Base-by-base conservation (phyloP, 306 rosid species). In the Pueraria montana region DNA sequence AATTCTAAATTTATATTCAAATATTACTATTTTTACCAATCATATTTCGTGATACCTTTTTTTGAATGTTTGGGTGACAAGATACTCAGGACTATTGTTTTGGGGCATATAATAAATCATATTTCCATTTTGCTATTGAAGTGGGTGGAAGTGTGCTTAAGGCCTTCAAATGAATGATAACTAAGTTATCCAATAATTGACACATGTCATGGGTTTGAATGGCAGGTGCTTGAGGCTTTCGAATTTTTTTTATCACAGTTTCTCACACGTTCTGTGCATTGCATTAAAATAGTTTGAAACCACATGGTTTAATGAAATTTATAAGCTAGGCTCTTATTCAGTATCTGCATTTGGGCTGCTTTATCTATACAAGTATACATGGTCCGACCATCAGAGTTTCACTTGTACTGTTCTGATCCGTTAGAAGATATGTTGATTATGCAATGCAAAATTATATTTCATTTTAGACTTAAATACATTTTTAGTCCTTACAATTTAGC, bases 241-340 rank as follows among this genome's bases (percentile, higher is more conserved):
- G 80, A 76, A 79, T 71, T 58, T 79, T 59, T 79, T 67, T 52
- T 23, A 65, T 83, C 84, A 66, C 24, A 65, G 68, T 76, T 76
- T 32, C 23, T 32, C 24, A 64, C 14, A 56, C 75, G 23, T 30
- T 55, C 40, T 56, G 10, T 53, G 65, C 56, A 18, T 72, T 78
- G 71, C 43, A 69, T 83, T 67, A 69, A 80, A 56, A 77, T 63
- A 56, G 70, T 78, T 62, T 66, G 62, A 74, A 74, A 79, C 62
- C 17, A 80, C 64, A 74, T 58, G 59, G 23, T 61, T 61, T 38
- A 23, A 7, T 59, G 82, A 5, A 84, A 68, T 64, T 56, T 34
- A 9, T 74, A 50, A 45, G 52, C 32, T 78, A 24, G 59, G 49
- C 58, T 74, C 55, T 61, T 65, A 72, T n/a, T 62, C 27, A 67